Percentiles rank a stretch among this genome's conserved stretches.
These are phyloP conservation scores for Annulohypoxylon nitens DNA, from an alignment of 495 filamentous ascomycete genomes.

Conservation along the genomic window DNA sequence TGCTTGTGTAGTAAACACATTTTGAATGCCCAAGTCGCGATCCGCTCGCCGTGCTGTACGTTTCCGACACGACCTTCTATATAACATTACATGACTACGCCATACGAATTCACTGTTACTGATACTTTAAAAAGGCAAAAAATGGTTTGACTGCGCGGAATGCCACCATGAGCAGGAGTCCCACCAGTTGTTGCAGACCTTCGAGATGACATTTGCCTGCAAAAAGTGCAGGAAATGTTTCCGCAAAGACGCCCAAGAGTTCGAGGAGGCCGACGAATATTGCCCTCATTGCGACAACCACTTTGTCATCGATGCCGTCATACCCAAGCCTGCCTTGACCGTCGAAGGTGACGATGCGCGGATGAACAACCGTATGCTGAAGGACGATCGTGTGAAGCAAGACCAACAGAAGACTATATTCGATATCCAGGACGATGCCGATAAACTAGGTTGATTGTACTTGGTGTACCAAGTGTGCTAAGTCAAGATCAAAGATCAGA, in stretches of 20 bases:
- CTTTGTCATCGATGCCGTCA: constrained; percentile 89
- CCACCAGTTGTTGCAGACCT: constrained; percentile 78
- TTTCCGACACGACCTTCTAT: constrained; percentile 26
- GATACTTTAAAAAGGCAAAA: constrained; percentile 70
- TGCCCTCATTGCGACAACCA: constrained; percentile 99
- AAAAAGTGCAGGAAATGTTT: constrained; percentile 99
- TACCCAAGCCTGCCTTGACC: constrained; percentile 80
- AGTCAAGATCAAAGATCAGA: background rate
- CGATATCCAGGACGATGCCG: constrained; percentile 75
- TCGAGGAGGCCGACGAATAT: constrained; percentile 98
- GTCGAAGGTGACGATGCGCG: constrained; percentile 92
- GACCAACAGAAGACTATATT: constrained; percentile 76
- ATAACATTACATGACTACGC: background rate
- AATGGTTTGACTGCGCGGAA: constrained; percentile 99
- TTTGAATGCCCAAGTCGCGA: constrained; percentile 96
- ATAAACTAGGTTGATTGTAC: constrained; percentile 76
- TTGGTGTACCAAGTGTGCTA: background rate
- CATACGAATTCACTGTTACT: constrained; percentile 5
- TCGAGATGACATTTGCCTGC: constrained; percentile 95
- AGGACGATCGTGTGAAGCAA: constrained; percentile 83
- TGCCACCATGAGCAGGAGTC: constrained; percentile 87
- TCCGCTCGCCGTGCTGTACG: constrained; percentile 95
- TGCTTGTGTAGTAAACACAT: constrained; percentile 80
- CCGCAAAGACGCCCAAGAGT: constrained; percentile 89
- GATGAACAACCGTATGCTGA: constrained; percentile 88